Base-by-base conservation (phyloP, 768 basidiomycete genomes). In the Tephrocybe sp. region DNA sequence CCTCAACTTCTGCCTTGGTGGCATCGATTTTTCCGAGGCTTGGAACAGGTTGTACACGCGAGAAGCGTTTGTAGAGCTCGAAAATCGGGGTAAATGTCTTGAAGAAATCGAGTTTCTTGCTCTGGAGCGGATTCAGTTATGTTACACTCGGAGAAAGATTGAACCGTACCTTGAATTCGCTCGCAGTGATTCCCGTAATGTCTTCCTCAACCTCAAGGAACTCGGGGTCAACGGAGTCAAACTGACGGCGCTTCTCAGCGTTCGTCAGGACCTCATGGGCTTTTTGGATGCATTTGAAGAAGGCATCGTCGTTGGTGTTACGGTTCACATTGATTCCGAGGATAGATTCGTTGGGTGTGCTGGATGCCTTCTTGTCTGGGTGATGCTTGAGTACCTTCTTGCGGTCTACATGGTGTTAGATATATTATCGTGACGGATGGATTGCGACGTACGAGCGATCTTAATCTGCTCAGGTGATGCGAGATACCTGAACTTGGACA, bases 201-300 rank as follows among this genome's bases (percentile, higher is more conserved):
- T 95, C 90, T 48, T 87, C 80, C 64, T 95, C 88, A 54, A 86
- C 72, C 40, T 83, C 80, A 31, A 85, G 66, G 65, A 84, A 87
- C 49, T 77, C 66, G 31, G 88, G 89, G 69, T 99, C 96, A 48
- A 97, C 92, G 2, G 92, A 95, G 71, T 99, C 97, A 72, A 96
- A 99, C 68, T 98, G 94, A 40, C 91, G 85, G 51, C 93, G 84
- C 62, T 85, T 85, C 65, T 98, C 93, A 17, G 83, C 64, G 70
- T 96, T 80, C 39, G 85, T 87, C 49, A 99, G 85, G 36, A 93
- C 86, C 60, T 99, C 97, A 70, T 89, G 82, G 16, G 96, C 96
- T 71, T 99, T 99, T 73, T 91, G 87, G 59, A 99, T 98, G 68
- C 97, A 99, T 73, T 99, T 99, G 89, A 99, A 99, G 78, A 99